These are phyloP conservation scores for Boletellus deceptivus DNA, from an alignment of 1,284 basidiomycete genomes.

Conservation along the genomic window DNA sequence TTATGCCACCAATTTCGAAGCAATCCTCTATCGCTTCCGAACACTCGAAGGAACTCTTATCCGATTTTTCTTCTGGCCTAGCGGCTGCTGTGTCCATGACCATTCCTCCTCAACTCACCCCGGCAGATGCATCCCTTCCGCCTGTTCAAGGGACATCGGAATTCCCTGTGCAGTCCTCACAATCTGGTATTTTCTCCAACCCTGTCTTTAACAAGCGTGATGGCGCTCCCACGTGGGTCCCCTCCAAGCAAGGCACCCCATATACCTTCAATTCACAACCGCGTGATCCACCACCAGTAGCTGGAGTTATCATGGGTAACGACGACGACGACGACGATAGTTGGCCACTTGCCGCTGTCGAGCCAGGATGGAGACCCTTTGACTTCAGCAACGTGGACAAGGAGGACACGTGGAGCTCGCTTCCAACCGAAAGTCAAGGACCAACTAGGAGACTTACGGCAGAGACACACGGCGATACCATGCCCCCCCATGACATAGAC, in stretches of 20 bases:
- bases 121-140: constrained; percentile 24
- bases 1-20: constrained; percentile 42
- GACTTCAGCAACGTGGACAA: constrained; percentile 39
- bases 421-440: constrained; percentile 53
- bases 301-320: constrained; percentile 47
- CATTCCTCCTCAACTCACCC: constrained; percentile 37
- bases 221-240: constrained; percentile 50
- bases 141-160: constrained; percentile 26
- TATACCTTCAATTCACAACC: constrained; percentile 41
- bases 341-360: constrained; percentile 57
- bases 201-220: constrained; percentile 48
- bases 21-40: constrained; percentile 17
- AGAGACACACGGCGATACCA: constrained; percentile 11
- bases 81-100: constrained; percentile 46
- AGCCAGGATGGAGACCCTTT: constrained; percentile 55
- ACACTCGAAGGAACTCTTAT: constrained; percentile 25
- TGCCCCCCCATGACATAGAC: constrained; percentile 14
- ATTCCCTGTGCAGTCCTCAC: constrained; percentile 51
- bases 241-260: constrained; percentile 59
- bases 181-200: constrained; percentile 51
- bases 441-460: constrained; percentile 26
- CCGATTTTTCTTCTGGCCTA: constrained; percentile 39
- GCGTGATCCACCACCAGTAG: constrained; percentile 27
- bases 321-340: constrained; percentile 71
- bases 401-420: constrained; percentile 72